phyloP scores from a whole-genome alignment of 768 basidiomycete genomes.

The Kockovaella imperatae region DNA sequence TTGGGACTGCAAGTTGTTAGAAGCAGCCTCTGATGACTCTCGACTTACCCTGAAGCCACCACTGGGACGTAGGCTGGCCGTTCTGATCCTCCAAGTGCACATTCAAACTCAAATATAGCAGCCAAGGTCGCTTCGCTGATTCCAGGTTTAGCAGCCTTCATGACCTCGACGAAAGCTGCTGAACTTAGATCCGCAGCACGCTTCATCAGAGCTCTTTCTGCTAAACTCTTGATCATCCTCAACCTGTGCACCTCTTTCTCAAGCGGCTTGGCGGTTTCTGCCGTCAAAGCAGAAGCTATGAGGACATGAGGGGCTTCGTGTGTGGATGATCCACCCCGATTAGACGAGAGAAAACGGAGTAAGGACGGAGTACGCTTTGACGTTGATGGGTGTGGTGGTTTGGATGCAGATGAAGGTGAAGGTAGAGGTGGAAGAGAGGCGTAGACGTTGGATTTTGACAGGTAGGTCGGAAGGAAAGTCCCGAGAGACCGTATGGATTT shows the following conservation, averaged over 20 bases:
- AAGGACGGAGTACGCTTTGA: constrained; percentile 45
- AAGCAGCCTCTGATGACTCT: background rate
- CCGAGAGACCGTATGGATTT: constrained; percentile 22
- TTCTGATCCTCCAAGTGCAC: constrained; percentile 68
- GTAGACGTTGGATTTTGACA: constrained; percentile 45
- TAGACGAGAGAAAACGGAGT: constrained; percentile 43
- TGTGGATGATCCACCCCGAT: constrained; percentile 3
- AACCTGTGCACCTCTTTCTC: constrained; percentile 63
- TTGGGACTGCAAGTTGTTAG: constrained; percentile 55
- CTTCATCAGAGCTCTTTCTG: constrained; percentile 73
- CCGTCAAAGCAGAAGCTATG: constrained; percentile 46
- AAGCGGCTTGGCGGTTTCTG: constrained; percentile 52
- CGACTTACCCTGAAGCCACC: constrained; percentile 74
- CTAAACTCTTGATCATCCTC: constrained; percentile 67
- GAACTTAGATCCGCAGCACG: constrained; percentile 80
- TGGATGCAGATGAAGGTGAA: constrained; percentile 33
- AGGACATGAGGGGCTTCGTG: constrained; percentile 39
- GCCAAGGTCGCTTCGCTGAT: constrained; percentile 57
- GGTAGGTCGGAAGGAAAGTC: constrained; percentile 53
- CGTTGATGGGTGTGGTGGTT: constrained; percentile 45
- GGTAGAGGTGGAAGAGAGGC: constrained; percentile 46
- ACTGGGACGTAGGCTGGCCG: constrained; percentile 96
- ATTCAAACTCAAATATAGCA: constrained; percentile 85
- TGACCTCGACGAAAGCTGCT: constrained; percentile 76
- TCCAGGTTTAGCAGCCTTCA: constrained; percentile 62